Conservation (phyloP, 768 basidiomycete genomes). For the Lentinula boryana region DNA sequence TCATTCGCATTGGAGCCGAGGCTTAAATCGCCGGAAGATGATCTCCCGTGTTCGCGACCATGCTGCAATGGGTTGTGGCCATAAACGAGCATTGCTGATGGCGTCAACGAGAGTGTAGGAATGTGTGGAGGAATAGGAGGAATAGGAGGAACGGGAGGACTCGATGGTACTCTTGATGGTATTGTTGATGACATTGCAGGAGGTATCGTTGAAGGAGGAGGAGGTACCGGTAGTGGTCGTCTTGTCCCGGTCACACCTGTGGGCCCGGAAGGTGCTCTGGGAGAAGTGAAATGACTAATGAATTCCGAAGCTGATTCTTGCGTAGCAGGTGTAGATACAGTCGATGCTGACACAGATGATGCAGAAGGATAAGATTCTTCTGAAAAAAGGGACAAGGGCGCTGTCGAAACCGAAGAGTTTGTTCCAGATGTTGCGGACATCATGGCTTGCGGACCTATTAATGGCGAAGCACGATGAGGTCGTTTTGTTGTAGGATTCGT, state of each 20-base stretch:
- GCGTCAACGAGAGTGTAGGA: not conserved
- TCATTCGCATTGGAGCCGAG: not conserved
- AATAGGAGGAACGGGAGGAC: not conserved
- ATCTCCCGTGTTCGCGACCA: not conserved
- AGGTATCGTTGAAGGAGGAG: not conserved
- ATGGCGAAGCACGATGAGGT: not conserved
- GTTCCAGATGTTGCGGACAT: not conserved
- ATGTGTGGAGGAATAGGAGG: not conserved
- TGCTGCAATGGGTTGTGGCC: not conserved
- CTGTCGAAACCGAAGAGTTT: not conserved
- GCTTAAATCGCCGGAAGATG: not conserved
- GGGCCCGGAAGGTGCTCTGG: not conserved
- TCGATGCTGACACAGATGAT: not conserved
- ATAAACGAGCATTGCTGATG: not conserved
- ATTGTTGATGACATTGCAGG: not conserved
- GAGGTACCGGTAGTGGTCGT: conserved; percentile 3
- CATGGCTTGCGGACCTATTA: not conserved
- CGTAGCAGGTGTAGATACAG: conserved; percentile 5
- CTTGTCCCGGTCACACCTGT: not conserved
- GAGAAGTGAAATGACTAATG: not conserved
- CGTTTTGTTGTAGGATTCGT: not conserved
- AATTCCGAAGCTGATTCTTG: conserved; percentile 1
- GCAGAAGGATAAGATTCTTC: not conserved
- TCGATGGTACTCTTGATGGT: not conserved
- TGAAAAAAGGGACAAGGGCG: not conserved